Evolutionary conservation across 371 early-diverging fungal genomes (phyloP).

Genomic region (Parasitella parasitica): DNA sequence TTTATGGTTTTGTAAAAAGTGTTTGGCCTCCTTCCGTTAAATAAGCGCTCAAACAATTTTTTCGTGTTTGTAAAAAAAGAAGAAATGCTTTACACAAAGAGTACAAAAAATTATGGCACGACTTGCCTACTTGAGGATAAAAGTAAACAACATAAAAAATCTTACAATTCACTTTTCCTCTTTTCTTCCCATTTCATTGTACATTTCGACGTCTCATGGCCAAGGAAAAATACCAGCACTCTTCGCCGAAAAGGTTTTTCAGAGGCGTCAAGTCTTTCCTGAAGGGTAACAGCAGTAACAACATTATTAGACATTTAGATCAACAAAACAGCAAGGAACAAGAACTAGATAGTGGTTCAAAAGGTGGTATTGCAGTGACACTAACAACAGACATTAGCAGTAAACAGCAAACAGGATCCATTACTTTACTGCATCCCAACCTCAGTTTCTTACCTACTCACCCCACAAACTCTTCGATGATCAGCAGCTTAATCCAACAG

Average conservation of each 20-base stretch:
- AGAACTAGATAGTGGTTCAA: not conserved
- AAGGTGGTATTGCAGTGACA: constrained; percentile 27
- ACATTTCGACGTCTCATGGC: too few species aligned
- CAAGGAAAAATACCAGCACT: not conserved
- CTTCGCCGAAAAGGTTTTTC: constrained; percentile 1
- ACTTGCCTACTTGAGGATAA: constrained; percentile 2
- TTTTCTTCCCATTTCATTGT: not conserved
- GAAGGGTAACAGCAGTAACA: not conserved
- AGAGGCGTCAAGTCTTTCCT: constrained; percentile 6
- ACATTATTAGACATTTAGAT: not conserved
- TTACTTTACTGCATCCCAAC: not conserved
- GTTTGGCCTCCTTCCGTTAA: not conserved
- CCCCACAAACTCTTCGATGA: not conserved
- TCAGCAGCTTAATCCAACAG: constrained; percentile 4
- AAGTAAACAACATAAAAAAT: not conserved
- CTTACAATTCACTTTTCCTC: not conserved
- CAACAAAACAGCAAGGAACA: not conserved
- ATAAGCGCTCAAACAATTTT: not conserved
- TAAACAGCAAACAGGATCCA: not conserved
- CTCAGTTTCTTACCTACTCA: constrained; percentile 20
- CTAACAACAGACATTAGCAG: constrained; percentile 26
- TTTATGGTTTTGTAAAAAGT: not conserved
- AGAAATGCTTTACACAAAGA: not conserved
- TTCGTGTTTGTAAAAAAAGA: not conserved
- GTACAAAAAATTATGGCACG: constrained; percentile 4